Conservation (phyloP, 108 stramenopile genomes). For the Fistulifera pelliculosa region DNA sequence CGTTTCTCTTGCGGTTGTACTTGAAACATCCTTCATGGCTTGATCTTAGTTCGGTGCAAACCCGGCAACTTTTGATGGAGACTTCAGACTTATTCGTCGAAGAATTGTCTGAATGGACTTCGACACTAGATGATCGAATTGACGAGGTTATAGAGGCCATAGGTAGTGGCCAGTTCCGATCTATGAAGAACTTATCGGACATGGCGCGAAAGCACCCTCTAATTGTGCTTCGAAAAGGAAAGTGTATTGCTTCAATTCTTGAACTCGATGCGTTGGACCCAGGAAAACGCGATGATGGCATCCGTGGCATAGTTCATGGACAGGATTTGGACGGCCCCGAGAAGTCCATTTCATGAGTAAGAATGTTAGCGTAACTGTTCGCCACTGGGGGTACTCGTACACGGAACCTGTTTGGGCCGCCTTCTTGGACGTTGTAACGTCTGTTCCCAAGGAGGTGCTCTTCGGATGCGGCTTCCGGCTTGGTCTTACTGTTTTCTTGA, state of each 20-base stretch:
- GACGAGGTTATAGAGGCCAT: slow-evolving; percentile 30
- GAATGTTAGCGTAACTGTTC: slow-evolving; percentile 26
- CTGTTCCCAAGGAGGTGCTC: slow-evolving; percentile 24
- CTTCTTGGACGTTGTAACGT: slow-evolving; percentile 36
- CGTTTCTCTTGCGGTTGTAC: slow-evolving; percentile 45
- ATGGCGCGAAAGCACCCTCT: slow-evolving; percentile 49
- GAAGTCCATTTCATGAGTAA: slow-evolving; percentile 16
- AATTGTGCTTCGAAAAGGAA: slow-evolving; percentile 41
- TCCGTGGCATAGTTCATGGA: slow-evolving; percentile 26
- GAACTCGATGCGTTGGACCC: slow-evolving; percentile 33
- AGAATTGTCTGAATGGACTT: slow-evolving; percentile 37
- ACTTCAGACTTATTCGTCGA: slow-evolving; percentile 20
- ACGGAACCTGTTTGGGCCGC: slow-evolving; percentile 48
- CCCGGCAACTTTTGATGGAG: slow-evolving; percentile 31
- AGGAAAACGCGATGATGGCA: slow-evolving; percentile 2
- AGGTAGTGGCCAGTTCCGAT: slow-evolving; percentile 12
- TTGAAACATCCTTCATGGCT: slow-evolving; percentile 28
- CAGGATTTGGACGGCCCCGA: slow-evolving; percentile 12
- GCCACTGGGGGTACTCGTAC: slow-evolving; percentile 60
- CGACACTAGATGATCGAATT: slow-evolving; percentile 42
- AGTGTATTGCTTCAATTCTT: slow-evolving; percentile 22
- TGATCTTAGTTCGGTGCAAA: slow-evolving; percentile 31
- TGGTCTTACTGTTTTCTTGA: slow-evolving; percentile 33
- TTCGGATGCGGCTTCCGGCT: slow-evolving; percentile 42
- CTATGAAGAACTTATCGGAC: slow-evolving; percentile 31